Percentiles rank a stretch among this genome's conserved stretches.
These are phyloP conservation scores for Ophiostoma perfectum DNA, from an alignment of 2,329 filamentous ascomycete genomes.

Conservation along the genomic window DNA sequence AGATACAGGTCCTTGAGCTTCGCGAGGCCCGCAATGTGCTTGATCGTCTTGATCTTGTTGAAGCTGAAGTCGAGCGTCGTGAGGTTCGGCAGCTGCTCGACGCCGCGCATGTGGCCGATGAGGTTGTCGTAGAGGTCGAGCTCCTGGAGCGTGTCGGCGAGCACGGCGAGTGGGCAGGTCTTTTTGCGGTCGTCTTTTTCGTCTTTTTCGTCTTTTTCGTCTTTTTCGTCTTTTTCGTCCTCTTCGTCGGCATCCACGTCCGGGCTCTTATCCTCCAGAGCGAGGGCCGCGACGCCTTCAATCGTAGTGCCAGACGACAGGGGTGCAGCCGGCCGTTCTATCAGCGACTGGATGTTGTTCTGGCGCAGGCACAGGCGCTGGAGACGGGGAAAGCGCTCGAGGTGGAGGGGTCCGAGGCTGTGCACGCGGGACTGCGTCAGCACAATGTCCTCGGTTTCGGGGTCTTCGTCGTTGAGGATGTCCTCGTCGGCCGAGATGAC, in stretches of 20 bases:
- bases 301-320: neutral
- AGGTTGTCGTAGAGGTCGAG: constrained; percentile 97
- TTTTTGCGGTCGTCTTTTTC: constrained; percentile 37
- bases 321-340: constrained; percentile 30
- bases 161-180: constrained; percentile 45
- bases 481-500: constrained; percentile 76
- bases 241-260: neutral
- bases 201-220: neutral
- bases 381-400: constrained; percentile 76
- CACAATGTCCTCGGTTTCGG: constrained; percentile 71
- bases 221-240: constrained; percentile 33
- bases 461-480: constrained; percentile 55
- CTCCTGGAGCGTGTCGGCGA: constrained; percentile 67
- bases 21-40: constrained; percentile 71
- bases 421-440: constrained; percentile 80
- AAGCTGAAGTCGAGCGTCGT: constrained; percentile 85
- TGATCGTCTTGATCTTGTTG: constrained; percentile 99
- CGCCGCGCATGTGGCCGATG: constrained; percentile 76
- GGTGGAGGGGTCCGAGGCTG: constrained; percentile 69
- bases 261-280: neutral
- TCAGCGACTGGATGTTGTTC: constrained; percentile 74
- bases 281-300: neutral
- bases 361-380: constrained; percentile 83
- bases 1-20: constrained; percentile 82
- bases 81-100: constrained; percentile 72